Conservation (phyloP, 2,329 filamentous ascomycete genomes). For the Chaetothyriales sp. region DNA sequence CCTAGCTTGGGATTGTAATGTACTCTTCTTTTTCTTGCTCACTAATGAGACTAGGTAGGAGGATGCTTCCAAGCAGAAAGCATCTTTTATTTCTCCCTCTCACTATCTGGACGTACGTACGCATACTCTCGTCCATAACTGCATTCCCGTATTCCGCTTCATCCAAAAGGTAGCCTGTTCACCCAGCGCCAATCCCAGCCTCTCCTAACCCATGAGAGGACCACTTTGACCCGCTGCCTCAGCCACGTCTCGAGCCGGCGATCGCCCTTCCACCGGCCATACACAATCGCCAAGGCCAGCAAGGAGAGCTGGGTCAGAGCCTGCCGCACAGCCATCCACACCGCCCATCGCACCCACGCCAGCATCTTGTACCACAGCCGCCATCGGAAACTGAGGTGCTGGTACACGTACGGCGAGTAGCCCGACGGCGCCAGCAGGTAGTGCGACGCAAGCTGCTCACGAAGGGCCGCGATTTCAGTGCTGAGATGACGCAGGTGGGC, state of each 20-base stretch:
- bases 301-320: constrained; percentile 54
- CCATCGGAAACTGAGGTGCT: constrained; percentile 7
- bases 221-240: neutral
- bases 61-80: neutral
- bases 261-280: constrained; percentile 30
- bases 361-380: constrained; percentile 49
- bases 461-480: constrained; percentile 77
- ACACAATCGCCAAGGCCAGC: constrained; percentile 29
- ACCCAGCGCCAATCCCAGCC: neutral
- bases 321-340: constrained; percentile 61
- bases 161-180: neutral
- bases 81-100: neutral
- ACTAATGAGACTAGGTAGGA: neutral
- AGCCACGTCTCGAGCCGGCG: constrained; percentile 26
- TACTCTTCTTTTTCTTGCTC: neutral
- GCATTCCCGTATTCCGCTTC: neutral
- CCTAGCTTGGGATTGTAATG: neutral
- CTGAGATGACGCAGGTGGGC: constrained; percentile 77
- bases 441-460: constrained; percentile 75
- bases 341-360: constrained; percentile 56
- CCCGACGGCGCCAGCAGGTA: constrained; percentile 37
- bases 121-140: neutral
- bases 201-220: neutral
- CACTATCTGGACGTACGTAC: too few species aligned
- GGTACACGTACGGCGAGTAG: constrained; percentile 19